Conservation (phyloP, 345 rosid species). For the Viola odorata region DNA sequence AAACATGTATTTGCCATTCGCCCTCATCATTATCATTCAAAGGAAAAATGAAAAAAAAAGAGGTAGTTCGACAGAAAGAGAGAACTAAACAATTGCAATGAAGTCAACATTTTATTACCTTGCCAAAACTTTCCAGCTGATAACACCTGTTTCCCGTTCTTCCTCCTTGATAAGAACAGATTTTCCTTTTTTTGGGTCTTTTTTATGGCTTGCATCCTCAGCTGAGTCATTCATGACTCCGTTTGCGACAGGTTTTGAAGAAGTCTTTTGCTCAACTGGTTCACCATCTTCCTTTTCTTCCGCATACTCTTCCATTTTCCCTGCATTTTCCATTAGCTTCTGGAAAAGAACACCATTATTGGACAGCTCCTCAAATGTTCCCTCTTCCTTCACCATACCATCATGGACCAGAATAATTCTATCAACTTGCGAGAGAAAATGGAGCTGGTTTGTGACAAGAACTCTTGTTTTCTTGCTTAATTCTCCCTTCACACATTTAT, state of each 20-base stretch:
- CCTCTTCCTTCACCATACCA: constrained; percentile 87
- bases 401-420: constrained; percentile 87
- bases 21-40: not conserved
- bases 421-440: constrained; percentile 96
- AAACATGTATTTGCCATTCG: not conserved
- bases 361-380: constrained; percentile 86
- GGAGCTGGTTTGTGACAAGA: constrained; percentile 98
- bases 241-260: constrained; percentile 44
- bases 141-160: constrained; percentile 94
- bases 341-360: constrained; percentile 65
- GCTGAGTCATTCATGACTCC: constrained; percentile 43
- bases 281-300: constrained; percentile 64
- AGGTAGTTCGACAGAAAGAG: not conserved
- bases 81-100: not conserved
- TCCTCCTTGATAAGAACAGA: constrained; percentile 93
- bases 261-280: constrained; percentile 34
- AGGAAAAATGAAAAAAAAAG: not conserved
- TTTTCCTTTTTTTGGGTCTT: constrained; percentile 59
- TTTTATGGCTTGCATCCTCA: constrained; percentile 31
- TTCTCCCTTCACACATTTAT: constrained; percentile 84
- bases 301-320: constrained; percentile 89
- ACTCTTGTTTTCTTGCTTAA: constrained; percentile 78
- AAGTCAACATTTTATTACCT: constrained; percentile 40
- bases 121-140: constrained; percentile 65
- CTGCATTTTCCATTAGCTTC: constrained; percentile 97